Evolutionary conservation across 306 rosid species (phyloP).

Genomic region (Acacia confusa): DNA sequence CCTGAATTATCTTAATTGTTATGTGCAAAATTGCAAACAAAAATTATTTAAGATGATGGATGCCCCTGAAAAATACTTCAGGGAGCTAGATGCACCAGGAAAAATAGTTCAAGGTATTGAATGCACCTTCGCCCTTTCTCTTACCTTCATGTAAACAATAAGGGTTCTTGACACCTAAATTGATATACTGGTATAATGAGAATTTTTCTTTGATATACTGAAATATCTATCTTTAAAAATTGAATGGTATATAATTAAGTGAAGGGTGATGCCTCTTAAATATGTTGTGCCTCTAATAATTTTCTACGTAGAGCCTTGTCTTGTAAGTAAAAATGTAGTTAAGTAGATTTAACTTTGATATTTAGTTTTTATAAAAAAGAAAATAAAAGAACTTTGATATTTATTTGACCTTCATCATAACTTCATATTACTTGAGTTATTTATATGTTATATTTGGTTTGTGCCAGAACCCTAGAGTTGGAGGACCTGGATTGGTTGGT

Average conservation of each 20-base stretch:
- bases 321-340: not conserved
- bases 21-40: too few relatives aligned
- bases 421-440: conserved; percentile 11
- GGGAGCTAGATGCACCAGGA: too few relatives aligned
- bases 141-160: conserved; percentile 1
- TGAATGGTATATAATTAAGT: conserved; percentile 13
- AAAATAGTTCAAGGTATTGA: too few relatives aligned
- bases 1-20: too few relatives aligned
- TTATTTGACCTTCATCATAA: not conserved
- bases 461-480: conserved; percentile 71
- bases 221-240: not conserved
- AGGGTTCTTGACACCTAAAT: conserved; percentile 24
- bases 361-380: not conserved
- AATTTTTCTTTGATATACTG: not conserved
- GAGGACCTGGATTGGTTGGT: conserved; percentile 95
- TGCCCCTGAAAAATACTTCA: too few relatives aligned
- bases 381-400: not conserved
- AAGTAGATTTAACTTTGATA: not conserved
- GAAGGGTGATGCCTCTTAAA: conserved; percentile 13
- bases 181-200: not conserved
- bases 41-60: too few relatives aligned
- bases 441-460: conserved; percentile 28
- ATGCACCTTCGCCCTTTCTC: too few relatives aligned
- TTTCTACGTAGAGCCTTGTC: not conserved
- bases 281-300: not conserved